Percentiles rank a stretch among this genome's conserved stretches.
Evolutionary conservation across 2,329 filamentous ascomycete genomes (phyloP).

Genomic region (Hirsutella thompsonii): DNA sequence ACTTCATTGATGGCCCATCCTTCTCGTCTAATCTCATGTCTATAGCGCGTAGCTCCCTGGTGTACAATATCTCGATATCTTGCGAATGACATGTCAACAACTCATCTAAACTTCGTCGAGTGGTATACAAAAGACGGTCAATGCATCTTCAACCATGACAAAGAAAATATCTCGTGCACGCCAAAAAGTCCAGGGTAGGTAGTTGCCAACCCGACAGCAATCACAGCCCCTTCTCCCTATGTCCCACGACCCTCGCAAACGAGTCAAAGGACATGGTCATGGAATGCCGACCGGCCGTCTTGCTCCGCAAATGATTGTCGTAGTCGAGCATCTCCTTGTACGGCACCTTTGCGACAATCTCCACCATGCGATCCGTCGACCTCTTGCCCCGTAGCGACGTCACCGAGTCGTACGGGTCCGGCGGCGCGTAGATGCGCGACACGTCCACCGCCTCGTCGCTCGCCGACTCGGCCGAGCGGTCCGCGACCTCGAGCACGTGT

Average conservation of each 20-base stretch:
- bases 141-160: too few species aligned
- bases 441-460: slow-evolving; percentile 46
- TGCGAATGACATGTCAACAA: too few species aligned
- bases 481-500: slow-evolving; percentile 59
- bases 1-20: too few species aligned
- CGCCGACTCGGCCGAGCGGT: slow-evolving; percentile 27
- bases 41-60: too few species aligned
- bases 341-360: slow-evolving; percentile 77
- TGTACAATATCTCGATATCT: too few species aligned
- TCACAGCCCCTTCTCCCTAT: slow-evolving; percentile 37
- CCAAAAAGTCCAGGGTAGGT: neutral
- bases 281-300: slow-evolving; percentile 68
- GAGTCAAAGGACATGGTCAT: slow-evolving; percentile 46
- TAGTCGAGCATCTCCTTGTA: slow-evolving; percentile 97
- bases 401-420: slow-evolving; percentile 62
- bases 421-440: slow-evolving; percentile 69
- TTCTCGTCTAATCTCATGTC: too few species aligned
- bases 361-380: slow-evolving; percentile 34
- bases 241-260: slow-evolving; percentile 41
- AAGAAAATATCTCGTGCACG: too few species aligned
- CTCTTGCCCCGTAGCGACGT: slow-evolving; percentile 42
- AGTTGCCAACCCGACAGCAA: too few species aligned
- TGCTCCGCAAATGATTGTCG: slow-evolving; percentile 72
- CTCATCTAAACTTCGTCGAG: too few species aligned
- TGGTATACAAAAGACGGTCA: too few species aligned